A percentile compares a stretch with the other conserved stretches of the same genome.
Evolutionary conservation across 1,284 basidiomycete genomes (phyloP).

Genomic region (Fomes fomentarius): DNA sequence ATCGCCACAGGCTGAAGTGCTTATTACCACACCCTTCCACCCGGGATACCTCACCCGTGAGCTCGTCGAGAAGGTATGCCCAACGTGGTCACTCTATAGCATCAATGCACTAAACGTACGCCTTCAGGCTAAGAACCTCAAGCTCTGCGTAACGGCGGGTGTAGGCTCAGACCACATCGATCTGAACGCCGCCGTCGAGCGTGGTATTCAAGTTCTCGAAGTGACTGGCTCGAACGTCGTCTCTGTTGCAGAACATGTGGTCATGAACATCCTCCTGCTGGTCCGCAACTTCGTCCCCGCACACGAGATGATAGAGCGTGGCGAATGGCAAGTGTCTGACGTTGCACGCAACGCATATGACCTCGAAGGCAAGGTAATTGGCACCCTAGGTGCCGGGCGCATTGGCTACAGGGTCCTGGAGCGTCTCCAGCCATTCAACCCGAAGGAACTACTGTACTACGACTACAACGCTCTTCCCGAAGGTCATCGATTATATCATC

Average conservation of each 20-base stretch:
- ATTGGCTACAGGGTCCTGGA: constrained; percentile 93
- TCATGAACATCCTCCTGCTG: constrained; percentile 83
- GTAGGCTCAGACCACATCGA: constrained; percentile 97
- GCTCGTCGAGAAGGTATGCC: constrained; percentile 49
- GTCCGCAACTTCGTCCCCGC: constrained; percentile 88
- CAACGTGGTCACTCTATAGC: background rate
- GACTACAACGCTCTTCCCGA: constrained; percentile 85
- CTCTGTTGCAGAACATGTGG: constrained; percentile 89
- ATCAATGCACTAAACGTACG: background rate
- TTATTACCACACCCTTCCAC: constrained; percentile 94
- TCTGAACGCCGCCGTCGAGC: constrained; percentile 85
- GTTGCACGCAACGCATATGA: constrained; percentile 85
- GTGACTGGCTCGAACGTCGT: constrained; percentile 67
- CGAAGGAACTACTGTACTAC: constrained; percentile 92
- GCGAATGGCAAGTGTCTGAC: constrained; percentile 85
- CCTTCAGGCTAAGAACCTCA: constrained; percentile 78
- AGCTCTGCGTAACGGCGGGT: constrained; percentile 92
- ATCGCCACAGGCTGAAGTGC: constrained; percentile 57
- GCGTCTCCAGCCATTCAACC: constrained; percentile 85
- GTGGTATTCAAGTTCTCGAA: constrained; percentile 68
- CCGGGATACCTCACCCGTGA: constrained; percentile 89
- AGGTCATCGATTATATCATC: constrained; percentile 43
- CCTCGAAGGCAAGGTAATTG: constrained; percentile 89
- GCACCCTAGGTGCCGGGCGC: constrained; percentile 85
- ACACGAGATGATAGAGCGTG: constrained; percentile 83